Conservation (phyloP, 2,329 filamentous ascomycete species). For the Aspergillus pseudoterreus region DNA sequence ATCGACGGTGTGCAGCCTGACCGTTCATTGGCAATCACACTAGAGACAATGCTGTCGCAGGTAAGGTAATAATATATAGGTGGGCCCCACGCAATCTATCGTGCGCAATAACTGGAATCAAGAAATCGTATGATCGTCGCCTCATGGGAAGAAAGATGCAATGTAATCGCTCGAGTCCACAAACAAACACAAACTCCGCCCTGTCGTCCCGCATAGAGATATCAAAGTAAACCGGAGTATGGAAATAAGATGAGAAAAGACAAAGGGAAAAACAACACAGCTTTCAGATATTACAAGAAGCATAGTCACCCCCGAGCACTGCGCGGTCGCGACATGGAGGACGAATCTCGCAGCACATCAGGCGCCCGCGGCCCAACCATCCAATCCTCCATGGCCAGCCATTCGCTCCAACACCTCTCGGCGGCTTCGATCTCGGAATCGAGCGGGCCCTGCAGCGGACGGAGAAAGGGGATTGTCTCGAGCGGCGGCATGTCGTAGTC, state of each 20-base stretch:
- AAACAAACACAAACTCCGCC: slow-evolving; percentile 8
- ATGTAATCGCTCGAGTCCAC: not conserved
- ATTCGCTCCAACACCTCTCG: slow-evolving; percentile 86
- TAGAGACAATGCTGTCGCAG: not conserved
- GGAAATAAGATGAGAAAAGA: not conserved
- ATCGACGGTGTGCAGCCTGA: not conserved
- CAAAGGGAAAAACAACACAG: not conserved
- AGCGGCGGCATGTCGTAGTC: slow-evolving; percentile 83
- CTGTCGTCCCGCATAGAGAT: slow-evolving; percentile 9
- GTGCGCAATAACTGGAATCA: slow-evolving; percentile 7
- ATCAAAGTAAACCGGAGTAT: slow-evolving; percentile 3
- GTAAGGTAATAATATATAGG: slow-evolving; percentile 5
- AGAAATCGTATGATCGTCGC: slow-evolving; percentile 14
- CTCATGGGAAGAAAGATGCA: slow-evolving; percentile 6
- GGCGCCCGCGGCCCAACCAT: slow-evolving; percentile 85
- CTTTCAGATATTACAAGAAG: not conserved
- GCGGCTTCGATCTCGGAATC: slow-evolving; percentile 78
- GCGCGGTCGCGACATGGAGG: slow-evolving; percentile 31
- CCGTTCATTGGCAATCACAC: not conserved
- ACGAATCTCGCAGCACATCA: slow-evolving; percentile 38
- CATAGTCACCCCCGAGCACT: slow-evolving; percentile 25
- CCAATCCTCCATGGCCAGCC: slow-evolving; percentile 97
- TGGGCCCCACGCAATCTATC: slow-evolving; percentile 10
- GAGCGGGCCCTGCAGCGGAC: slow-evolving; percentile 71
- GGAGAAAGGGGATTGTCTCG: slow-evolving; percentile 82